These are phyloP conservation scores for Cyberlindnera lachancei DNA, from an alignment of 805 yeast genomes.

Conservation along the genomic window DNA sequence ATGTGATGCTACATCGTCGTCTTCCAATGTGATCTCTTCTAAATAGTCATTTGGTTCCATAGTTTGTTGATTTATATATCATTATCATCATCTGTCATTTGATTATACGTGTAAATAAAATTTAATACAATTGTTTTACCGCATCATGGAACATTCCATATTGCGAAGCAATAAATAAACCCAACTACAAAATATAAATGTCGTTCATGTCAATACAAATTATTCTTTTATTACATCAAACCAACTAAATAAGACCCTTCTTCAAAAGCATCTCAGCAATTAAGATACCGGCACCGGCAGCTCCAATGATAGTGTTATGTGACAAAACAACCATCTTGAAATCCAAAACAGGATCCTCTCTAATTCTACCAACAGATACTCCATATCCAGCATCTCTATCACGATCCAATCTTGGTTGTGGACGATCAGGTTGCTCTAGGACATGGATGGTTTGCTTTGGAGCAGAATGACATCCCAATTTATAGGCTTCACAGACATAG, in stretches of 20 bases:
- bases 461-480: conserved; percentile 81
- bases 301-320: conserved; percentile 96
- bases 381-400: conserved; percentile 92
- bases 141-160: too few species aligned
- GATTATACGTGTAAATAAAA: too few species aligned
- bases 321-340: conserved; percentile 95
- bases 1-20: conserved; percentile 13
- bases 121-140: too few species aligned
- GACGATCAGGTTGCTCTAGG: conserved; percentile 85
- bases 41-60: conserved; percentile 2
- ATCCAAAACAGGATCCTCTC: conserved; percentile 91
- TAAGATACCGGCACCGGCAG: conserved; percentile 96
- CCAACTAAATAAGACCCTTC: conserved; percentile 55
- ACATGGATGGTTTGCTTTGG: conserved; percentile 91
- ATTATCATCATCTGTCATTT: too few species aligned
- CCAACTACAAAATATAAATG: too few species aligned
- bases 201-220: too few species aligned
- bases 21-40: conserved; percentile 11
- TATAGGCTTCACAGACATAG: conserved; percentile 77
- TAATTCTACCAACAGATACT: conserved; percentile 88
- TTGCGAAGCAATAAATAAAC: too few species aligned
- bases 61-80: too few species aligned
- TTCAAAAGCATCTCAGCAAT: conserved; percentile 87
- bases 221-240: too few species aligned
- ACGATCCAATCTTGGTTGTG: conserved; percentile 96